A percentile compares a stretch with the other conserved stretches of the same genome.
Conservation (phyloP, 352 stramenopile species). For the Pythium vanterpoolii region DNA sequence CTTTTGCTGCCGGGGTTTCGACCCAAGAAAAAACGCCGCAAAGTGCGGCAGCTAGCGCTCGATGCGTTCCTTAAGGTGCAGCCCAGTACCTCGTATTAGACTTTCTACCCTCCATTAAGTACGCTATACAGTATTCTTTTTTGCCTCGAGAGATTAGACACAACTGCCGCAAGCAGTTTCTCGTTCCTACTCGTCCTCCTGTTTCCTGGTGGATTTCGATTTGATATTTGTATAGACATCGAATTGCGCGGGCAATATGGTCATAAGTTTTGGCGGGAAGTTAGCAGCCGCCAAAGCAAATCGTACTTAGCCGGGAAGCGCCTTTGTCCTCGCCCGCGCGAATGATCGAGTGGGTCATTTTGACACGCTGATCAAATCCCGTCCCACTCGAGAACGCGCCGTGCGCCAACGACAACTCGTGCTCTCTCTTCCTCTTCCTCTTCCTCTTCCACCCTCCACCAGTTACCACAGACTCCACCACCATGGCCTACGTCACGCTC, state of each 20-base stretch:
- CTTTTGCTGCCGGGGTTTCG: constrained; percentile 29
- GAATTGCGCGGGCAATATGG: not conserved
- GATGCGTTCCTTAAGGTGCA: constrained; percentile 46
- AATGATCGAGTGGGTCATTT: constrained; percentile 15
- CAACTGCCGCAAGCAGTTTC: not conserved
- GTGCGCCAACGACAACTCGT: not conserved
- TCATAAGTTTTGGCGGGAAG: constrained; percentile 28
- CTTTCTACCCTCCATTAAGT: not conserved
- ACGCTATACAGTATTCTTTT: no score
- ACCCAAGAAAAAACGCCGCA: constrained; percentile 44
- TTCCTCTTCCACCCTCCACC: not conserved
- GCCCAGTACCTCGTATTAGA: constrained; percentile 17
- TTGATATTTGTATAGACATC: constrained; percentile 22
- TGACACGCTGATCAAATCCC: constrained; percentile 11
- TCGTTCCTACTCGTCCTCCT: not conserved
- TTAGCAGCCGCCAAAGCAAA: not conserved
- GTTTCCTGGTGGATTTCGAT: constrained; percentile 7
- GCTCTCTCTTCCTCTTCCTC: not conserved
- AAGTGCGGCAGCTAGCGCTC: constrained; percentile 45
- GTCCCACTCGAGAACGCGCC: constrained; percentile 5
- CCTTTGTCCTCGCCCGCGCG: constrained; percentile 10
- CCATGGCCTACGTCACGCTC: constrained; percentile 88
- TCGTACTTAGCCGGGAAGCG: constrained; percentile 26
- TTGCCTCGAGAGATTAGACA: no score
- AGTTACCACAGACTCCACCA: not conserved